Conservation (phyloP, 768 basidiomycete species). For the Tylopilus sp. region DNA sequence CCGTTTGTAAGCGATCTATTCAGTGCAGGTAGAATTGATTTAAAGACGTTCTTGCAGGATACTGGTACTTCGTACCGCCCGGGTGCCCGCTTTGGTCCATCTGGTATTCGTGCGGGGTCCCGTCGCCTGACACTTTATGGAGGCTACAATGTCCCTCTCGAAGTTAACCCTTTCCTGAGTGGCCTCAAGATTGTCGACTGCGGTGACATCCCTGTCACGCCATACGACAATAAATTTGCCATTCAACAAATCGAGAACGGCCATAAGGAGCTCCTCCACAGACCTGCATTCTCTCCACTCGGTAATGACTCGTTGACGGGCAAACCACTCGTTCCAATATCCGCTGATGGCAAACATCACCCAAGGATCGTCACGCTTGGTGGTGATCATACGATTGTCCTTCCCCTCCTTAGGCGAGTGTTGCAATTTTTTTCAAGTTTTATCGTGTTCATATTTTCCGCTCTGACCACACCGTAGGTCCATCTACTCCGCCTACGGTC, state of each 20-base stretch:
- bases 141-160: slow-evolving; percentile 74
- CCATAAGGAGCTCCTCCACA: slow-evolving; percentile 67
- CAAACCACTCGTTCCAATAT: slow-evolving; percentile 51
- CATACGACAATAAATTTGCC: slow-evolving; percentile 71
- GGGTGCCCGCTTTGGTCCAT: slow-evolving; percentile 83
- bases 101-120: slow-evolving; percentile 77
- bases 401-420: slow-evolving; percentile 45
- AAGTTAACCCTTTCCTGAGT: slow-evolving; percentile 66
- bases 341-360: slow-evolving; percentile 69
- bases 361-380: slow-evolving; percentile 81
- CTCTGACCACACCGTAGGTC: slow-evolving; percentile 42
- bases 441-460: neutral
- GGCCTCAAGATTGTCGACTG: slow-evolving; percentile 74
- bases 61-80: slow-evolving; percentile 76
- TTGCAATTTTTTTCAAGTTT: neutral
- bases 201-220: slow-evolving; percentile 75
- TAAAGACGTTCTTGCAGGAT: slow-evolving; percentile 38
- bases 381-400: slow-evolving; percentile 83
- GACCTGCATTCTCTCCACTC: slow-evolving; percentile 56
- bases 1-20: slow-evolving; percentile 54
- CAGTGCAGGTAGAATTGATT: neutral
- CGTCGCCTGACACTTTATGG: slow-evolving; percentile 73
- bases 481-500: slow-evolving; percentile 72
- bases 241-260: slow-evolving; percentile 74
- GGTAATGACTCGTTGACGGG: slow-evolving; percentile 64